Conservation (phyloP, 2,329 filamentous ascomycete species). For the Exophiala aquamarina region DNA sequence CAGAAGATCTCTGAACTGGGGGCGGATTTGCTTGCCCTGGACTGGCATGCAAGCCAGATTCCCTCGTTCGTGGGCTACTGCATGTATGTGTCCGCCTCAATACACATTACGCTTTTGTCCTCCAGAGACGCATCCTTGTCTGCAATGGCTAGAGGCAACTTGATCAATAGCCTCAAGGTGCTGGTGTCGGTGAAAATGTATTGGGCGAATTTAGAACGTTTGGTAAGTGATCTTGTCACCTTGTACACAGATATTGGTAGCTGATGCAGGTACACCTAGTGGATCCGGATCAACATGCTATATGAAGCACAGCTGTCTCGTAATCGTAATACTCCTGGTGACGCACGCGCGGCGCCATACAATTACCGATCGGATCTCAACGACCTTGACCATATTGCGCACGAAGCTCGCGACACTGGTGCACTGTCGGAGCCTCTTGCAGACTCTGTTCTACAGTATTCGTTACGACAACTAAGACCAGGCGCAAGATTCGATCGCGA, state of each 20-base stretch:
- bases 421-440: slow-evolving; percentile 10
- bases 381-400: slow-evolving; percentile 8
- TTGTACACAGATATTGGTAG: not conserved
- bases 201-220: slow-evolving; percentile 11
- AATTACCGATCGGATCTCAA: slow-evolving; percentile 1
- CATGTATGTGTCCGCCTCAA: slow-evolving; percentile 15
- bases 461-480: slow-evolving; percentile 1
- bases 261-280: no score
- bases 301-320: slow-evolving; percentile 11
- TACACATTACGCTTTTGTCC: slow-evolving; percentile 10
- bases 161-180: slow-evolving; percentile 10
- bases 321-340: not conserved
- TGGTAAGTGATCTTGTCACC: slow-evolving; percentile 7
- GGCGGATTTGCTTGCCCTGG: slow-evolving; percentile 9
- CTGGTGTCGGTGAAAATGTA: slow-evolving; percentile 14
- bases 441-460: slow-evolving; percentile 11
- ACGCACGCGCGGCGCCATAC: not conserved
- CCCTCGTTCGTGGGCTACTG: slow-evolving; percentile 14
- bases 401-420: slow-evolving; percentile 5
- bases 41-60: slow-evolving; percentile 10
- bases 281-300: slow-evolving; percentile 11
- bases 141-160: slow-evolving; percentile 5
- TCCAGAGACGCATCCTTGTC: slow-evolving; percentile 7
- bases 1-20: slow-evolving; percentile 8
- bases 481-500: not conserved